Evolutionary conservation across 2,329 filamentous ascomycete genomes (phyloP).

Genomic region (Arthrobotrys musiformis): DNA sequence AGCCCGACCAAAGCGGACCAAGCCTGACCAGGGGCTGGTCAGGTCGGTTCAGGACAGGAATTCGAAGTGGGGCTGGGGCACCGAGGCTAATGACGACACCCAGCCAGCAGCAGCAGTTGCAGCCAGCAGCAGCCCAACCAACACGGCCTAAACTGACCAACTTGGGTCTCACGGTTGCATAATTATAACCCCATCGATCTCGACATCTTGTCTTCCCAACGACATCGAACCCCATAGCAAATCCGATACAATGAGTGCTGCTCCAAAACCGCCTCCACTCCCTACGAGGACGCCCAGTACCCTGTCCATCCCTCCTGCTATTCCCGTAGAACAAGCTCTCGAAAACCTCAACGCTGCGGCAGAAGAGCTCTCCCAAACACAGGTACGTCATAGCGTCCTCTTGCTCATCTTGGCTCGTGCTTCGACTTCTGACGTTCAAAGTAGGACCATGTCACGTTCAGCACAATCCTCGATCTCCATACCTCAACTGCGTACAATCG

Average conservation of each 20-base stretch:
- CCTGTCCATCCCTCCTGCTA: conserved; percentile 28
- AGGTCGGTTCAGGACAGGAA: too few relatives aligned
- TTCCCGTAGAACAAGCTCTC: conserved; percentile 39
- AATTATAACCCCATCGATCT: background rate
- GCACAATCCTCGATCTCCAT: conserved; percentile 44
- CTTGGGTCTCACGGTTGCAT: background rate
- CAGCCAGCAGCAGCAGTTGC: conserved; percentile 7
- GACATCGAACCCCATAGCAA: background rate
- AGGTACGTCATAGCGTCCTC: conserved; percentile 3
- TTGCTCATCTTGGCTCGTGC: conserved; percentile 1
- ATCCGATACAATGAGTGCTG: conserved; percentile 39
- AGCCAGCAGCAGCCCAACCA: conserved; percentile 1
- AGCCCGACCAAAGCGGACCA: background rate
- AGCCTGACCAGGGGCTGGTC: background rate
- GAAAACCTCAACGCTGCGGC: conserved; percentile 39
- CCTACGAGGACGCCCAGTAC: conserved; percentile 46
- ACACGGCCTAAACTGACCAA: conserved; percentile 10
- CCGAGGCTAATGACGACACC: conserved; percentile 50
- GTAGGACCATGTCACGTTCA: conserved; percentile 49
- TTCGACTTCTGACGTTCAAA: background rate
- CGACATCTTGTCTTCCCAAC: conserved; percentile 3
- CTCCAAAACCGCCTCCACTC: conserved; percentile 44
- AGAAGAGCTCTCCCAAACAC: conserved; percentile 27
- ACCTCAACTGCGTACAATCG: conserved; percentile 46
- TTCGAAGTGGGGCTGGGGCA: conserved; percentile 24